These are phyloP conservation scores for Aspergillus pseudoviridinutans DNA, from an alignment of 2,329 filamentous ascomycete genomes.

Conservation along the genomic window DNA sequence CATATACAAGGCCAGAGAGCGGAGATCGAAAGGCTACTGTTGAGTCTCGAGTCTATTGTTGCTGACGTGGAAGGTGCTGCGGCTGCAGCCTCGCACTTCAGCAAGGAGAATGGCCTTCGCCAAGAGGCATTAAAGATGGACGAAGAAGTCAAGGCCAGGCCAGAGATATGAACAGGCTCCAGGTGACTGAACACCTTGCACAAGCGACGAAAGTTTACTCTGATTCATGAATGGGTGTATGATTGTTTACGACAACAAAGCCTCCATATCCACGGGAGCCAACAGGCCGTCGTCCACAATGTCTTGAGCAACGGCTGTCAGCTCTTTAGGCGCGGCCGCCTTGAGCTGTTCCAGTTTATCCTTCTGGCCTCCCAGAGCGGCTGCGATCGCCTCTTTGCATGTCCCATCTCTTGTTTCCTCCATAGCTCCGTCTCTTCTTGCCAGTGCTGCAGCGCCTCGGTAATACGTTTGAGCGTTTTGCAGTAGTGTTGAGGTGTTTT, in stretches of 20 bases:
- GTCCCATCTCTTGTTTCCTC: slow-evolving; percentile 44
- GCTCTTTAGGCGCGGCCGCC: slow-evolving; percentile 31
- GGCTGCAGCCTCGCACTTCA: slow-evolving; percentile 38
- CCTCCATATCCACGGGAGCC: slow-evolving; percentile 30
- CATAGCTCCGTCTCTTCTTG: slow-evolving; percentile 37
- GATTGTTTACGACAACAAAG: slow-evolving; percentile 26
- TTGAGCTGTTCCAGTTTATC: slow-evolving; percentile 38
- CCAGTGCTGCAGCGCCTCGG: slow-evolving; percentile 47
- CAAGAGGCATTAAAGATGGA: slow-evolving; percentile 43
- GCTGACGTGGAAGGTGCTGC: slow-evolving; percentile 53
- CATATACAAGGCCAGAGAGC: slow-evolving; percentile 51
- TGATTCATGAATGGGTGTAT: neutral
- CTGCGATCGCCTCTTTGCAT: slow-evolving; percentile 48
- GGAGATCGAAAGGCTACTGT: slow-evolving; percentile 55
- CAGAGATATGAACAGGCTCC: slow-evolving; percentile 20
- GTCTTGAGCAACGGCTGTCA: slow-evolving; percentile 44
- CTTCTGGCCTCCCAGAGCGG: slow-evolving; percentile 42
- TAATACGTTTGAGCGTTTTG: slow-evolving; percentile 58
- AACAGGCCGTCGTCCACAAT: slow-evolving; percentile 53
- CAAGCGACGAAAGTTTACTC: neutral
- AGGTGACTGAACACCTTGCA: neutral
- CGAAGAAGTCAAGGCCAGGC: slow-evolving; percentile 33
- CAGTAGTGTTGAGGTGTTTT: slow-evolving; percentile 46
- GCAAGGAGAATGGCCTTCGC: slow-evolving; percentile 35
- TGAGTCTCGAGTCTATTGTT: slow-evolving; percentile 53